phyloP scores from a whole-genome alignment of 2,329 filamentous ascomycete species.

The Nigrospora sphaerica region DNA sequence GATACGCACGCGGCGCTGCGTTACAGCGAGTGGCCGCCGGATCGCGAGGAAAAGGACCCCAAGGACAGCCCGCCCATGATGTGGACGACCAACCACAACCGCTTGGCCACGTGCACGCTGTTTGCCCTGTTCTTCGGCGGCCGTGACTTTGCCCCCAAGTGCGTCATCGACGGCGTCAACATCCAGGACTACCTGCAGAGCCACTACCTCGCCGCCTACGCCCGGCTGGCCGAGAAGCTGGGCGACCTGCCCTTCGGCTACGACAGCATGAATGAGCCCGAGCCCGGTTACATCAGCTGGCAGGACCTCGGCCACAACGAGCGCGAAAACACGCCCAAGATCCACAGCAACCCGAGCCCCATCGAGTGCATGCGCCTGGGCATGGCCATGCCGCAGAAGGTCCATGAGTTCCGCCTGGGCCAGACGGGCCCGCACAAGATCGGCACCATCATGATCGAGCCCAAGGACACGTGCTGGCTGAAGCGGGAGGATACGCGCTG shows the following conservation, averaged over 20 bases:
- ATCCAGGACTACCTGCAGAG: slow-evolving; percentile 17
- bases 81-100: slow-evolving; percentile 18
- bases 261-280: slow-evolving; percentile 18
- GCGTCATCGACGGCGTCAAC: slow-evolving; percentile 12
- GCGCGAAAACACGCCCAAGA: slow-evolving; percentile 12
- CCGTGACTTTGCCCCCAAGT: slow-evolving; percentile 12
- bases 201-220: slow-evolving; percentile 14
- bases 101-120: slow-evolving; percentile 11
- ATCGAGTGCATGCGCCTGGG: slow-evolving; percentile 13
- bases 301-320: slow-evolving; percentile 9
- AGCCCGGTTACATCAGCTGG: slow-evolving; percentile 12
- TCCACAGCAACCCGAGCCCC: slow-evolving; percentile 12
- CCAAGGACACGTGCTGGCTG: slow-evolving; percentile 11
- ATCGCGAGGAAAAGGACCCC: slow-evolving; percentile 13
- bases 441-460: slow-evolving; percentile 8
- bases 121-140: slow-evolving; percentile 15
- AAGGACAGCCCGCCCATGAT: slow-evolving; percentile 14
- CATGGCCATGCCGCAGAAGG: slow-evolving; percentile 10
- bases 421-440: slow-evolving; percentile 13
- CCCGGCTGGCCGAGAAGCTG: slow-evolving; percentile 7
- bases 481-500: slow-evolving; percentile 11
- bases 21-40: slow-evolving; percentile 13
- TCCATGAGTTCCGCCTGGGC: slow-evolving; percentile 11
- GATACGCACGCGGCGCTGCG: slow-evolving; percentile 14
- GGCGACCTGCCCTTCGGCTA: slow-evolving; percentile 11